A percentile compares a stretch with the other conserved stretches of the same genome.
phyloP scores from a whole-genome alignment of 2,329 filamentous ascomycete genomes.

The Ophiostoma novo-ulmi region DNA sequence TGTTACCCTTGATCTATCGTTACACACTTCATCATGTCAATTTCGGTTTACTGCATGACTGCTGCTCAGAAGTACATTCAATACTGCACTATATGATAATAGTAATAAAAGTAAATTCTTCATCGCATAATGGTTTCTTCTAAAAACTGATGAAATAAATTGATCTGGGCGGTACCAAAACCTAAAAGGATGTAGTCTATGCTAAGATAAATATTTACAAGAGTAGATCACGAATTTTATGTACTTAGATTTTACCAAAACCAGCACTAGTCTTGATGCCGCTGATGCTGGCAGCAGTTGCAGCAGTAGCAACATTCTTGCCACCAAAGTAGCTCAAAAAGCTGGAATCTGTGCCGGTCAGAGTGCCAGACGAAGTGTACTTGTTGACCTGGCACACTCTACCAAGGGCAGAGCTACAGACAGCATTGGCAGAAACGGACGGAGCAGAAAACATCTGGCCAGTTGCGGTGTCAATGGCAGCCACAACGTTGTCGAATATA shows the following conservation, averaged over 20 bases:
- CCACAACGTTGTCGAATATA: background rate
- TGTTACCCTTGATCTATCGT: no score
- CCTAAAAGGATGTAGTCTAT: no score
- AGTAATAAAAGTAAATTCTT: no score
- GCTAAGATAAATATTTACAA: background rate
- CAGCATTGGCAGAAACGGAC: background rate
- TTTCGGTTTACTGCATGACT: no score
- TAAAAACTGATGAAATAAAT: no score
- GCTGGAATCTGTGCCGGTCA: background rate
- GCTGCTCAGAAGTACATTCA: no score
- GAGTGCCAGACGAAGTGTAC: background rate
- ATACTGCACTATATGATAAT: no score
- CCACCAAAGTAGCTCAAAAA: constrained; percentile 10
- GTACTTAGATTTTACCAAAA: background rate
- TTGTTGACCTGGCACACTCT: constrained; percentile 10
- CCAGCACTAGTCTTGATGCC: constrained; percentile 5
- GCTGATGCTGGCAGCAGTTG: background rate
- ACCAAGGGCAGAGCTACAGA: constrained; percentile 3
- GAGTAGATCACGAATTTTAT: background rate
- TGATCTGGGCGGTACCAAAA: no score
- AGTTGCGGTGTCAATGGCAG: background rate
- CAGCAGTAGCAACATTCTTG: background rate
- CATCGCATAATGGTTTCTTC: no score
- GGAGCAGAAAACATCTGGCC: constrained; percentile 4
- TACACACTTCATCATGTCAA: no score